phyloP scores from a whole-genome alignment of 331 rosid genomes.

The Rosa hybrid region DNA sequence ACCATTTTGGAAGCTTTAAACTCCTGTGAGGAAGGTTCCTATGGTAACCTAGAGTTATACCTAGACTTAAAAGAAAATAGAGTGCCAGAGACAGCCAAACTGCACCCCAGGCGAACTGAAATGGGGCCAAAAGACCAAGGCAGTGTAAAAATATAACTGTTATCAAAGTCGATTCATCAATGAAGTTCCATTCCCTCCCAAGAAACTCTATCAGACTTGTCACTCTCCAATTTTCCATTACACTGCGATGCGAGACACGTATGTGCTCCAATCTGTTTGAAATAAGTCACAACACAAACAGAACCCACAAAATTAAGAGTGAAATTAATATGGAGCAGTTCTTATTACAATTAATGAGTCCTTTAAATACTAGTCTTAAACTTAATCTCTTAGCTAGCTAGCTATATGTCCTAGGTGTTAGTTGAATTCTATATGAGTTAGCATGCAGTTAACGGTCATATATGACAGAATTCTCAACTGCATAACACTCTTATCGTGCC shows the following conservation, averaged over 20 bases:
- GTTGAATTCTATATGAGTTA: neutral
- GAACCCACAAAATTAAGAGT: neutral
- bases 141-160: neutral
- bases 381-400: neutral
- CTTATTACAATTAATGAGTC: neutral
- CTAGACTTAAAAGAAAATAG: neutral
- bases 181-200: neutral
- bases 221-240: neutral
- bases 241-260: too few relatives aligned
- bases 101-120: constrained; percentile 2
- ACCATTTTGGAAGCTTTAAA: neutral
- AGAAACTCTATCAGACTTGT: neutral
- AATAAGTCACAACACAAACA: too few relatives aligned
- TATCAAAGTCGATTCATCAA: neutral
- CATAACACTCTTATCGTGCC: neutral
- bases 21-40: neutral
- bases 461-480: neutral
- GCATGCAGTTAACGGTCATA: neutral
- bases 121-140: constrained; percentile 2
- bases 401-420: neutral
- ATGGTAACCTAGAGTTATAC: constrained; percentile 1
- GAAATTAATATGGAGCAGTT: neutral
- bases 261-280: too few relatives aligned
- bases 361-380: neutral
- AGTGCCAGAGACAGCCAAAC: neutral